Conservation (phyloP, 495 filamentous ascomycete genomes). For the Aspergillus cavernicola region DNA sequence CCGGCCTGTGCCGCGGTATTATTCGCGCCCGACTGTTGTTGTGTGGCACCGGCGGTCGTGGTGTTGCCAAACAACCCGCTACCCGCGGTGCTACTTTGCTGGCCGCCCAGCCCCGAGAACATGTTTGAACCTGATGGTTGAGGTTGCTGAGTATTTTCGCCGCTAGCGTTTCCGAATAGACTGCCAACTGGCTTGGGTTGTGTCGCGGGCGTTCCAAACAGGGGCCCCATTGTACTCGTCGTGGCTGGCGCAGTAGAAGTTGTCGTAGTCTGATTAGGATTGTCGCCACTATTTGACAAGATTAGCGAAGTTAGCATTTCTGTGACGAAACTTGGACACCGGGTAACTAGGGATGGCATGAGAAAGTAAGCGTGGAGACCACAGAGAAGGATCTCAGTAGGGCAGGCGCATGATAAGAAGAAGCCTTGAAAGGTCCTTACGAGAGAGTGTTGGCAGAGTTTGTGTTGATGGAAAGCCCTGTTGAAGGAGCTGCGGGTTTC, state of each 20-base stretch:
- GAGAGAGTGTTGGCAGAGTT: conserved; percentile 67
- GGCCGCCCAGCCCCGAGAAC: conserved; percentile 33
- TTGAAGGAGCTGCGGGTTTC: conserved; percentile 52
- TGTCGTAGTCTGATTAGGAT: conserved; percentile 22
- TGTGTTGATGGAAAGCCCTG: conserved; percentile 76
- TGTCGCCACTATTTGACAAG: conserved; percentile 18
- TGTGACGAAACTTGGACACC: too few species aligned
- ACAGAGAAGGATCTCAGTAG: background rate
- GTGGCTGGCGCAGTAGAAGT: conserved; percentile 28
- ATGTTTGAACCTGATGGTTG: conserved; percentile 39
- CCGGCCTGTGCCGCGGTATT: conserved; percentile 34
- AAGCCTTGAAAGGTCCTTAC: too few species aligned
- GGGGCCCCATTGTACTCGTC: conserved; percentile 26
- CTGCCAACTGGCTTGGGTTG: conserved; percentile 42
- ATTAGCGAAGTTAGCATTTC: conserved; percentile 1
- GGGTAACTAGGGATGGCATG: background rate
- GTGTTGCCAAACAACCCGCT: conserved; percentile 52
- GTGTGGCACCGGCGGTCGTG: conserved; percentile 33
- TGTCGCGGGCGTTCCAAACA: conserved; percentile 35
- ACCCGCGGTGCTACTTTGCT: conserved; percentile 25
- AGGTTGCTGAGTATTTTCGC: conserved; percentile 29
- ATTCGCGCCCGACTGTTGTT: conserved; percentile 43
- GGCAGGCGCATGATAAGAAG: too few species aligned
- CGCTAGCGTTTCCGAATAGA: conserved; percentile 42
- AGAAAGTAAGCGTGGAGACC: too few species aligned